These are phyloP conservation scores for Schwanniomyces sp. DNA, from an alignment of 805 yeast genomes.

Conservation along the genomic window DNA sequence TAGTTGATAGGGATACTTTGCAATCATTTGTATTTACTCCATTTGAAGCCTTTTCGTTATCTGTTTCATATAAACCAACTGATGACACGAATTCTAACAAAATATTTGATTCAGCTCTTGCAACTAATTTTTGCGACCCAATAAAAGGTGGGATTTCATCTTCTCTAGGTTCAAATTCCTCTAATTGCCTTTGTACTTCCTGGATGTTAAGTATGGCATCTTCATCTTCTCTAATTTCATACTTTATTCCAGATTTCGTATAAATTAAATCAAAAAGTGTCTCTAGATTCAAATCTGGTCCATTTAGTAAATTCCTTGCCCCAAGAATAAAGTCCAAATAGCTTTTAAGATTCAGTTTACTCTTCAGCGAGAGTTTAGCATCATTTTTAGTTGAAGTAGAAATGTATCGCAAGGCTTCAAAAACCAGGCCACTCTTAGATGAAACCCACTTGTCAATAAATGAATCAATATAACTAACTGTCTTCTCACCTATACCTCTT, in stretches of 20 bases:
- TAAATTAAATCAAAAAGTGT: constrained; percentile 24
- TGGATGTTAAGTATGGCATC: constrained; percentile 33
- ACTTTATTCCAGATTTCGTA: constrained; percentile 25
- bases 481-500: constrained; percentile 64
- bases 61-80: constrained; percentile 33
- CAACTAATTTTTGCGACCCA: constrained; percentile 10
- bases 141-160: constrained; percentile 16
- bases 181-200: constrained; percentile 39
- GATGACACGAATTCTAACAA: constrained; percentile 29
- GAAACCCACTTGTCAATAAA: constrained; percentile 3
- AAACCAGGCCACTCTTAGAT: constrained; percentile 7
- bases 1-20: constrained; percentile 61
- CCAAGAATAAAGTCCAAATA: constrained; percentile 27
- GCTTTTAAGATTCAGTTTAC: constrained; percentile 13
- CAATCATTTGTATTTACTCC: constrained; percentile 10
- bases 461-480: constrained; percentile 36
- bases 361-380: constrained; percentile 12
- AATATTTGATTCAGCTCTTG: constrained; percentile 14
- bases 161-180: constrained; percentile 32
- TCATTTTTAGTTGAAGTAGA: background rate
- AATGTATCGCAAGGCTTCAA: constrained; percentile 9
- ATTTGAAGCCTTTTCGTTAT: constrained; percentile 14
- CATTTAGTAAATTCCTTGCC: constrained; percentile 11
- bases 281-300: background rate
- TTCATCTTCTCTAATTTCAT: constrained; percentile 25